Conservation (phyloP, 371 early-diverging fungal species). For the Mortierella sp. region DNA sequence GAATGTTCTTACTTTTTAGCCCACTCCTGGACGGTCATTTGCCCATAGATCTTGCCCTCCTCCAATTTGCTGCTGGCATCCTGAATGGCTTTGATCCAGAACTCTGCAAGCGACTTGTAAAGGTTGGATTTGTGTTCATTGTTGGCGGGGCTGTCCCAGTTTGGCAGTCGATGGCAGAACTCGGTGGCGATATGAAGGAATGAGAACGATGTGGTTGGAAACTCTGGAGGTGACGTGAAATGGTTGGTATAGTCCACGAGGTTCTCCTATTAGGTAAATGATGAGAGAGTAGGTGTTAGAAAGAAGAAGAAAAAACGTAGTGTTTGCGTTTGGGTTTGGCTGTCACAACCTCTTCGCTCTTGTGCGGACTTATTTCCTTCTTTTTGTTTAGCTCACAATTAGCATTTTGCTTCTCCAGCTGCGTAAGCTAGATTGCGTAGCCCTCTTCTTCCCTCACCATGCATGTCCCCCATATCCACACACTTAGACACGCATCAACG, state of each 20-base stretch:
- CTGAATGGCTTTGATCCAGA: slow-evolving; percentile 84
- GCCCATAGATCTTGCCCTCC: slow-evolving; percentile 84
- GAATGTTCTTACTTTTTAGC: slow-evolving; percentile 68
- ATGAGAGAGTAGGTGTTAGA: not conserved
- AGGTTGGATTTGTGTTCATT: slow-evolving; percentile 77
- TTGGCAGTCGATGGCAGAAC: slow-evolving; percentile 84
- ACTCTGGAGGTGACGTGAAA: slow-evolving; percentile 85
- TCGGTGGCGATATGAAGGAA: slow-evolving; percentile 85
- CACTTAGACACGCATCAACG: not conserved
- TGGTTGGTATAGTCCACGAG: slow-evolving; percentile 88
- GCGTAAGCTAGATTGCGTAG: slow-evolving; percentile 19
- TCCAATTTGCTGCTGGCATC: slow-evolving; percentile 79
- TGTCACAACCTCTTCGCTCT: not conserved
- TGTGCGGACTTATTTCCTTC: not conserved
- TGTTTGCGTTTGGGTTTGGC: not conserved
- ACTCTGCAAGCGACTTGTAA: slow-evolving; percentile 80
- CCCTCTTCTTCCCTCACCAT: not conserved
- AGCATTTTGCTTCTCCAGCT: slow-evolving; percentile 1
- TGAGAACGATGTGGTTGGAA: slow-evolving; percentile 81
- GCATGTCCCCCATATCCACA: not conserved
- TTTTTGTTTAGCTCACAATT: not conserved
- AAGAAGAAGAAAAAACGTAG: not conserved
- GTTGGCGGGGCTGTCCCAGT: slow-evolving; percentile 82
- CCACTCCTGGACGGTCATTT: slow-evolving; percentile 86
- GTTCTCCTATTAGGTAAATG: slow-evolving; percentile 67